These are phyloP conservation scores for Falciphora oryzae DNA, from an alignment of 2,329 filamentous ascomycete species.

Conservation along the genomic window DNA sequence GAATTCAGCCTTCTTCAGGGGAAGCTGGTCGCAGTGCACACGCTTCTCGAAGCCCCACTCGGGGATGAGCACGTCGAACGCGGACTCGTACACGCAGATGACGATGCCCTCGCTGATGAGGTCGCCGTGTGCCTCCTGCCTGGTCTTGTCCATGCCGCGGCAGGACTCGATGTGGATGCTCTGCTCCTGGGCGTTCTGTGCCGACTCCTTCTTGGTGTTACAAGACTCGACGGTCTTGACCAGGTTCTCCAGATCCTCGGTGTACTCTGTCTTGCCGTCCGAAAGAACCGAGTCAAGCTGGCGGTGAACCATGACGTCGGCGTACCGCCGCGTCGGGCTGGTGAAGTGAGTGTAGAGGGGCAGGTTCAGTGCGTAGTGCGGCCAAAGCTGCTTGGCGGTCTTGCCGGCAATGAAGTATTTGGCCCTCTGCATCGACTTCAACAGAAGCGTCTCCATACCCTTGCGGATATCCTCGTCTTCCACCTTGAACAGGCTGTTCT, in stretches of 20 bases:
- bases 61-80: slow-evolving; percentile 95
- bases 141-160: slow-evolving; percentile 88
- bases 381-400: slow-evolving; percentile 68
- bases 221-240: slow-evolving; percentile 91
- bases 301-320: slow-evolving; percentile 90
- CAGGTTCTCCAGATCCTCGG: slow-evolving; percentile 80
- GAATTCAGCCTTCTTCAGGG: slow-evolving; percentile 98
- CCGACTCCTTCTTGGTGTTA: slow-evolving; percentile 99
- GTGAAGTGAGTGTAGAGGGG: slow-evolving; percentile 97
- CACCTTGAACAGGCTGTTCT: slow-evolving; percentile 92
- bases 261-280: slow-evolving; percentile 75
- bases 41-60: slow-evolving; percentile 99
- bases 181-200: slow-evolving; percentile 95
- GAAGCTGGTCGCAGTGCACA: slow-evolving; percentile 96
- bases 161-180: slow-evolving; percentile 98
- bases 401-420: slow-evolving; percentile 90
- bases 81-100: slow-evolving; percentile 95
- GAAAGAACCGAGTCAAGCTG: slow-evolving; percentile 86
- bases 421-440: slow-evolving; percentile 93
- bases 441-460: slow-evolving; percentile 92
- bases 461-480: slow-evolving; percentile 85
- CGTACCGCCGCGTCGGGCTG: slow-evolving; percentile 88
- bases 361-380: slow-evolving; percentile 88
- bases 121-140: slow-evolving; percentile 80
- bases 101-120: slow-evolving; percentile 95